Base-by-base conservation (phyloP, 257 asterid species). In the Solanum virginianum region DNA sequence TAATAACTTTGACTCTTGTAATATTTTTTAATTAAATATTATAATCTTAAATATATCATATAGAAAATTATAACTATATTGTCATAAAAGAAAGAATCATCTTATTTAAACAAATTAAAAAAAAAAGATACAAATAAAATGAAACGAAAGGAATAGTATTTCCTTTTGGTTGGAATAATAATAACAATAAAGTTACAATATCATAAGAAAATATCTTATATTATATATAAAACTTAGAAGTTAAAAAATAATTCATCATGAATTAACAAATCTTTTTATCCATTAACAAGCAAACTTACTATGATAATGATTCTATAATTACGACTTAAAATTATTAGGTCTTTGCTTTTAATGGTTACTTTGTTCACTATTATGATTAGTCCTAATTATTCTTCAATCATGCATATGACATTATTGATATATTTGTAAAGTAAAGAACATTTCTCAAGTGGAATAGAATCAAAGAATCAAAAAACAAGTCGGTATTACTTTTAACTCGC, bases 21-120 rank as follows among this genome's bases (percentile, higher is more conserved):
- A 29, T 29, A 29, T 29, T 29, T 29, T 29, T 29, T 29, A 29
- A 29, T 29, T 29, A 29, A 29, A 41, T 41, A 6, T 41, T 5
- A 7, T 41, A 0, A 20, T 57, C 6, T 57, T 20, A 57, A 57
- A 0, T 26, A 20, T 57, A 5, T 57, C 5, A 57, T 0, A 10
- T 18, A 0, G 0, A 18, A 18, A 57, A 24, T 18, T 57, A 18
- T 0, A 57, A 18, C n/a, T 8, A 1, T 2, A 0, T 54, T 18
- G 12, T 17, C 24, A 56, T 8, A 4, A 56, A 56, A 56, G 1
- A 56, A 57, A 18, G 20, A 57, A 4, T 2, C n/a, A 55, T 55
- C 7, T 4, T 16, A 55, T 8, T 55, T 55, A 39, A 55, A 16
- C 7, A 55, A 3, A 6, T 9, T 2, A 0, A 55, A 55, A 16